These are phyloP conservation scores for Leucocoprinus birnbaumii DNA, from an alignment of 768 basidiomycete species.

Conservation along the genomic window DNA sequence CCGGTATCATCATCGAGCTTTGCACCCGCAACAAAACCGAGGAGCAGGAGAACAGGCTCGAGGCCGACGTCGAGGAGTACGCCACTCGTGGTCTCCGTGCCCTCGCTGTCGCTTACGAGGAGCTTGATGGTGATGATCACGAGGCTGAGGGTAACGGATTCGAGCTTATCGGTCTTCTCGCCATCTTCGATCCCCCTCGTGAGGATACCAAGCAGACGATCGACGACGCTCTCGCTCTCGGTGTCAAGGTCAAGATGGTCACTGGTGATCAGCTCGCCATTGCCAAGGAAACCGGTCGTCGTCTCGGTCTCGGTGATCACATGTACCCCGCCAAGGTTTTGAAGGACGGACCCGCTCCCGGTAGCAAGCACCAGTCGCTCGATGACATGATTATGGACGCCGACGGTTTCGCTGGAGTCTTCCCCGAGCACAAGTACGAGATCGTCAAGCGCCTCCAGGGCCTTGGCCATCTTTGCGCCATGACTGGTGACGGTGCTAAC, in stretches of 20 bases:
- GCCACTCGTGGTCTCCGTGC: constrained; percentile 96
- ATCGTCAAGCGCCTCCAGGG: constrained; percentile 98
- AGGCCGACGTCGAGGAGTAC: constrained; percentile 94
- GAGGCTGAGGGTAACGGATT: constrained; percentile 94
- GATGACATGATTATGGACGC: constrained; percentile 99
- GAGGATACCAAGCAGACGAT: constrained; percentile 99
- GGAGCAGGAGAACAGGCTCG: constrained; percentile 85
- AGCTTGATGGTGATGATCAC: constrained; percentile 77
- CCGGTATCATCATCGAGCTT: constrained; percentile 95
- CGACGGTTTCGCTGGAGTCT: constrained; percentile 98
- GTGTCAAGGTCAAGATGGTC: constrained; percentile 99
- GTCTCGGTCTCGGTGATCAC: constrained; percentile 97
- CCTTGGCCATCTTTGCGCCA: constrained; percentile 93
- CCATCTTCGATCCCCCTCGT: constrained; percentile 98
- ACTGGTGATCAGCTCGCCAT: constrained; percentile 99
- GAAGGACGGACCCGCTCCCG: constrained; percentile 93
- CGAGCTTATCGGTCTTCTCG: constrained; percentile 94
- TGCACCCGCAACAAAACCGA: constrained; percentile 97
- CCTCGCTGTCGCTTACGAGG: constrained; percentile 94
- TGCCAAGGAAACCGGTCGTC: constrained; percentile 98
- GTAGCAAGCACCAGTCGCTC: constrained; percentile 76
- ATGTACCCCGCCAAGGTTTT: constrained; percentile 99
- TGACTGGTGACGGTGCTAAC: constrained; percentile 99
- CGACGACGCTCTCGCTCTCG: constrained; percentile 93
- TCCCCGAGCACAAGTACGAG: constrained; percentile 99